Percentiles rank a stretch among this genome's conserved stretches.
Conservation (phyloP, 2,329 filamentous ascomycete genomes). For the Arthrobotrys musiformis region DNA sequence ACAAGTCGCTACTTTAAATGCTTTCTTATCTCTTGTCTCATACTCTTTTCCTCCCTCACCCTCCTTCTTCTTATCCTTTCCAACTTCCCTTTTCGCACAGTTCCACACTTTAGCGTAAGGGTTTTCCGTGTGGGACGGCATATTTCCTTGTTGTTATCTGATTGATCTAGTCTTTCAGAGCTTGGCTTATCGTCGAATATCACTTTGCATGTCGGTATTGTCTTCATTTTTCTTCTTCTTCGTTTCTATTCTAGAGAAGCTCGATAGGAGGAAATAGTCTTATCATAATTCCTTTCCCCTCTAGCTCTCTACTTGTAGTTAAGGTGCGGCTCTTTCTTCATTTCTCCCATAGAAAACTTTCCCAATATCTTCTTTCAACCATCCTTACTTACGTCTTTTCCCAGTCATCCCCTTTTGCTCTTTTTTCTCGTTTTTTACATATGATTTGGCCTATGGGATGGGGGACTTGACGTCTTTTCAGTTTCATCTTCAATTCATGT, state of each 20-base stretch:
- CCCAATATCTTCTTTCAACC: background rate
- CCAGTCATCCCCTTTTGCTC: background rate
- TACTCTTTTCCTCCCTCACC: background rate
- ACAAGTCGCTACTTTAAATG: conserved; percentile 73
- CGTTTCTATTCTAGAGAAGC: background rate
- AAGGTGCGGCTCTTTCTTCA: conserved; percentile 33
- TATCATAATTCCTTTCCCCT: background rate
- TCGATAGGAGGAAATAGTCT: background rate
- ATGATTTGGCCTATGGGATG: conserved; percentile 4
- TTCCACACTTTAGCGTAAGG: conserved; percentile 34
- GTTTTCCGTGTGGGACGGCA: conserved; percentile 15
- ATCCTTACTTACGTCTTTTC: no score
- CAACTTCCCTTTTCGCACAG: background rate
- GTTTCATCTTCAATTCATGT: conserved; percentile 32
- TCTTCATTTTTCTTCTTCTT: background rate
- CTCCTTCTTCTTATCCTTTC: no score
- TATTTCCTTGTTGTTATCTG: conserved; percentile 18
- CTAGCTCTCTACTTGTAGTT: conserved; percentile 23
- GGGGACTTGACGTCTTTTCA: conserved; percentile 50
- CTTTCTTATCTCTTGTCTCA: background rate
- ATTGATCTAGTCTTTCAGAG: background rate
- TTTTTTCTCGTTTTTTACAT: background rate
- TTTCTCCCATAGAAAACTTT: conserved; percentile 23
- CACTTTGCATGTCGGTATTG: conserved; percentile 34
- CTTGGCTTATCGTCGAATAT: background rate